phyloP scores from a whole-genome alignment of 139 green algal genomes.

The Coccomyxa sp. region DNA sequence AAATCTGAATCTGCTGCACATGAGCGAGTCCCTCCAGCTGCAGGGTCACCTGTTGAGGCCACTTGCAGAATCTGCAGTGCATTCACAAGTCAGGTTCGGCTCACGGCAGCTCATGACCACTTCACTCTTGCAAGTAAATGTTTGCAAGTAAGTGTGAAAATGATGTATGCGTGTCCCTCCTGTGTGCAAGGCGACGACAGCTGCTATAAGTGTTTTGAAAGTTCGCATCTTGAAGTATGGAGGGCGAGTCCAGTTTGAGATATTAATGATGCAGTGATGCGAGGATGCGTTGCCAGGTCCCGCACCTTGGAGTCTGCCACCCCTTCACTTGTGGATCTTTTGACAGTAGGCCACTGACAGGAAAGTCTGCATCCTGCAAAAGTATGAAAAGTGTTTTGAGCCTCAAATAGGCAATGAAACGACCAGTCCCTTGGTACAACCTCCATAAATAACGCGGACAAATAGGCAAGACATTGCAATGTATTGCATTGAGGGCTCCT shows the following conservation, averaged over 20 bases:
- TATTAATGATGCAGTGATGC: not conserved
- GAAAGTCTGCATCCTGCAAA: conserved; percentile 73
- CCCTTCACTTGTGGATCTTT: conserved; percentile 72
- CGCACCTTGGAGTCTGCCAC: conserved; percentile 76
- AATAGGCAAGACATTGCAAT: not conserved
- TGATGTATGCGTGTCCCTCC: not conserved
- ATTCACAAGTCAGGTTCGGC: not conserved
- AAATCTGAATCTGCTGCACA: conserved; percentile 85
- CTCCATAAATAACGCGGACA: not conserved
- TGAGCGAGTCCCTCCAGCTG: conserved; percentile 56
- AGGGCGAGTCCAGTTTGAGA: not conserved
- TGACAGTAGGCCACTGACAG: conserved; percentile 69
- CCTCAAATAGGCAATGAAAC: not conserved
- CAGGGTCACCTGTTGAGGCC: conserved; percentile 78
- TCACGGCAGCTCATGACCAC: too few species aligned
- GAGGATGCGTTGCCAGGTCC: not conserved
- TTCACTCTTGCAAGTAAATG: too few species aligned
- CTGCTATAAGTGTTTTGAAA: too few species aligned
- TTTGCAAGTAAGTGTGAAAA: not conserved
- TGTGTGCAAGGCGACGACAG: not conserved
- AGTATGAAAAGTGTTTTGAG: not conserved
- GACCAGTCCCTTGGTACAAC: not conserved
- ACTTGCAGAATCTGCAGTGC: conserved; percentile 67
- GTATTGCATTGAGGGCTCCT: not conserved
- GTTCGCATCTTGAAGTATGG: too few species aligned